A percentile compares a stretch with the other conserved stretches of the same genome.
These are phyloP conservation scores for Uronychia binucleata DNA, from an alignment of 73 alveolate genomes.

Conservation along the genomic window DNA sequence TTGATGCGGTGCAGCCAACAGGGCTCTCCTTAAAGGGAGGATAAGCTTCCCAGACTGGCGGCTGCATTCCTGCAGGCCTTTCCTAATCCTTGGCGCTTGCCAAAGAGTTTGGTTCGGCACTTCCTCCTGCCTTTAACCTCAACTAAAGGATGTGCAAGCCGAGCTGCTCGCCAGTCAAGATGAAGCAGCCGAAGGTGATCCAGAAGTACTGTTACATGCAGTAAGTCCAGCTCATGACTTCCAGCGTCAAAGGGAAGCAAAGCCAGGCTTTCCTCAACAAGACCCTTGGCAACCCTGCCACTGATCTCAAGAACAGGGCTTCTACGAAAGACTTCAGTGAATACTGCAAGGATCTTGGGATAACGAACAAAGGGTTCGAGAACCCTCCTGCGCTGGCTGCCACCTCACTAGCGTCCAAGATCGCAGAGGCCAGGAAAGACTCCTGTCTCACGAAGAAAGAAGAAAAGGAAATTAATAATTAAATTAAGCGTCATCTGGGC, in stretches of 20 bases:
- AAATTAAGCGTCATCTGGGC: neutral
- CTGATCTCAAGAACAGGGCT: neutral
- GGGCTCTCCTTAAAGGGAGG: neutral
- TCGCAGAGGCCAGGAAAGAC: neutral
- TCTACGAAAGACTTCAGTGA: neutral
- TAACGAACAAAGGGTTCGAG: neutral
- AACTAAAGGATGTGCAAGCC: neutral
- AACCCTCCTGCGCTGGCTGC: neutral
- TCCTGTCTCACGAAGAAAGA: neutral
- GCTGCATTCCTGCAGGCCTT: neutral
- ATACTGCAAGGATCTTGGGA: neutral
- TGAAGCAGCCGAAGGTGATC: neutral
- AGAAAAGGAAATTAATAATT: too few species aligned
- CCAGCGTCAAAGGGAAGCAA: neutral
- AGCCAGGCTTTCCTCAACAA: neutral
- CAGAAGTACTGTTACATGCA: neutral
- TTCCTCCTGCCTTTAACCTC: too few species aligned
- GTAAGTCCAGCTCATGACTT: neutral
- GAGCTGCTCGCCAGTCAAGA: neutral
- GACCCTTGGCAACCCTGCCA: neutral
- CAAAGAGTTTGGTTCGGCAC: too few species aligned
- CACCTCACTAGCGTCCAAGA: neutral
- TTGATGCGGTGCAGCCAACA: neutral
- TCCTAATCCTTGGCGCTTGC: too few species aligned
- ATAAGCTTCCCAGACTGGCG: neutral